Evolutionary conservation across 257 asterid species (phyloP), one percentile per base, ranked within the genome.

Genomic region (Anisodus tanguticus): DNA sequence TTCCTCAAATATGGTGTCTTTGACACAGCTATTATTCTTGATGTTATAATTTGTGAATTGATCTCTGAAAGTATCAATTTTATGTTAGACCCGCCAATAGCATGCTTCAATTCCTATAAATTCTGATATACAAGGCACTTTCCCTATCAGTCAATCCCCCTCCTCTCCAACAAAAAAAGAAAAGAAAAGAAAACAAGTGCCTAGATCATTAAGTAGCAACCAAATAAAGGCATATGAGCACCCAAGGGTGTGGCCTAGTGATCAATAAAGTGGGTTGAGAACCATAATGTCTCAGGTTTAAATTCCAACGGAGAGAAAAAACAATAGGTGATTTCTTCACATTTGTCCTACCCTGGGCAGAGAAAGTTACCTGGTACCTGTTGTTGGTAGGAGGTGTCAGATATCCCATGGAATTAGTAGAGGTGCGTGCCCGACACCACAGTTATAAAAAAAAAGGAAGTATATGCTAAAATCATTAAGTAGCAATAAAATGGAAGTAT

Each of bases 11-110:
- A 95, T 37, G 98, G 98, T 49, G 98, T 95, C 37, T 95, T 95
- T 17, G 99, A 95, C 90, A 95, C 98, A 1, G 93, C 97, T 60
- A 83, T 90, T 67, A 80, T 95, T 69, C 82, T 92, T 22, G 43
- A 19, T 74, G 19, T 22, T 13, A 76, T 51, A 26, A 2, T 53
- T 76, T 76, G 47, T 26, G 9, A 13, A 26, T 53, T 26, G 47
- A 51, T 76, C 26, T 76, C 22, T 51, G 1, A 26, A 53, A 51
- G 2, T 7, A 13, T 49, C 64, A 51, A 51, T 8, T 1, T 74
- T 53, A 11, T 76, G 45, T 26, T 11, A 5, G n/a, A 26, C 81
- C 47, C 5, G 26, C 0, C 8, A 53, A 74, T 49, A 74, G 1
- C 7, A 2, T 45, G 81, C 81, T 74, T 17, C 41, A 72, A 0